These are phyloP conservation scores for Phyllostachys edulis DNA, from an alignment of 176 grass and related monocot genomes.

Conservation along the genomic window DNA sequence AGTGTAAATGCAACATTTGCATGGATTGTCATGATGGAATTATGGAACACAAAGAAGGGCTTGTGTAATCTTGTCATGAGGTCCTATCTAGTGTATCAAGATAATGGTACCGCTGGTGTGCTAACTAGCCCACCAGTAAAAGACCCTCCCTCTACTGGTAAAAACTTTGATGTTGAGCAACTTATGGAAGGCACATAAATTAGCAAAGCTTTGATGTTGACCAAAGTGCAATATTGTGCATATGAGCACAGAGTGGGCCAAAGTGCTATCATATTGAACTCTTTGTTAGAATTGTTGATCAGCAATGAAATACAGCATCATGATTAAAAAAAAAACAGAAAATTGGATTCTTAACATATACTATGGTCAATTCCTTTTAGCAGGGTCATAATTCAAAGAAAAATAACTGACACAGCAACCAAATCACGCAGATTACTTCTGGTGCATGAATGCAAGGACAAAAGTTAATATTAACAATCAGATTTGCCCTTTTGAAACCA, in stretches of 20 bases:
- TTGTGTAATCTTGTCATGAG: neutral
- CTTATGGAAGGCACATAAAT: neutral
- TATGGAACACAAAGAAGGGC: neutral
- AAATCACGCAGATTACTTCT: neutral
- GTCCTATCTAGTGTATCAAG: neutral
- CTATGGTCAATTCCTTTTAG: neutral
- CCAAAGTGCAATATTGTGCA: neutral
- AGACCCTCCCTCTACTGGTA: neutral
- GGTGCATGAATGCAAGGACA: constrained; percentile 2
- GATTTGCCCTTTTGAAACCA: neutral
- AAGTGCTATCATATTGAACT: neutral
- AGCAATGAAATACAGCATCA: neutral
- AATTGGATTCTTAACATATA: neutral
- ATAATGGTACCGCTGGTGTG: neutral
- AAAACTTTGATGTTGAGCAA: neutral
- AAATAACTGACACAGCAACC: neutral
- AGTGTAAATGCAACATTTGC: neutral
- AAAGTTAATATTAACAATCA: constrained; percentile 1
- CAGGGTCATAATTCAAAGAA: neutral
- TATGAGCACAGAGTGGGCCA: neutral
- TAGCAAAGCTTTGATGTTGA: neutral
- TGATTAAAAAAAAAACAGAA: neutral
- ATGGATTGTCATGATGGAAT: neutral
- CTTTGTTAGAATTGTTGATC: neutral
- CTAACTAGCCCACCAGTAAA: neutral